A percentile compares a stretch with the other conserved stretches of the same genome.
These are phyloP conservation scores for Pseudogymnoascus sp. DNA, from an alignment of 2,329 filamentous ascomycete genomes.

Conservation along the genomic window DNA sequence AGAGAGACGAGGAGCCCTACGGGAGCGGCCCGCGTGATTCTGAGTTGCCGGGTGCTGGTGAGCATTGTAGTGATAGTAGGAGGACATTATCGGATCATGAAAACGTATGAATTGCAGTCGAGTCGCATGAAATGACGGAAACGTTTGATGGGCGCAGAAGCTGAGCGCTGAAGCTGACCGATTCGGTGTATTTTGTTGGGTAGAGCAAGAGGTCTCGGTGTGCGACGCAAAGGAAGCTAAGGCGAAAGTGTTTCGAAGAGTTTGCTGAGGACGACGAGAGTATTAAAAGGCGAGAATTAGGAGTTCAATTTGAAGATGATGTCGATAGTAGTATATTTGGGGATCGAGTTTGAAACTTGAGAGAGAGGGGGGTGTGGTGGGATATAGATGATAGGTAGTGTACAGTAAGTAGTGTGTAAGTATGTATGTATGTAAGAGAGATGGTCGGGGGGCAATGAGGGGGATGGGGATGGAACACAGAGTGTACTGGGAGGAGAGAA, in stretches of 20 bases:
- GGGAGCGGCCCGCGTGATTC: slow-evolving; percentile 70
- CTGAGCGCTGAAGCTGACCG: background rate
- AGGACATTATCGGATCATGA: slow-evolving; percentile 46
- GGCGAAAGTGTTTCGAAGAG: background rate
- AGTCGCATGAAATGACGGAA: background rate
- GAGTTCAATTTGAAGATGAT: background rate
- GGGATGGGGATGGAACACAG: background rate
- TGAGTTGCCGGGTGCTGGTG: slow-evolving; percentile 48
- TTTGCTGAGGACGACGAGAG: background rate
- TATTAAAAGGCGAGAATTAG: background rate
- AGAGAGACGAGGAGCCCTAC: slow-evolving; percentile 72
- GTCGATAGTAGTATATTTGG: background rate
- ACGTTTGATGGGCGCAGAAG: background rate
- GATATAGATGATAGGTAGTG: slow-evolving; percentile 15
- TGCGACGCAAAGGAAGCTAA: background rate
- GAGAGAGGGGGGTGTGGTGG: slow-evolving; percentile 13
- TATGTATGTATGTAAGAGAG: slow-evolving; percentile 4
- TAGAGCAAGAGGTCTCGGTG: background rate
- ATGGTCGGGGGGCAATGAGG: background rate
- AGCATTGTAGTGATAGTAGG: slow-evolving; percentile 55
- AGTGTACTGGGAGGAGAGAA: background rate
- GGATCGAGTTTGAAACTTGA: slow-evolving; percentile 3
- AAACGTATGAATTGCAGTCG: slow-evolving; percentile 8
- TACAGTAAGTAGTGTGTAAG: slow-evolving; percentile 6
- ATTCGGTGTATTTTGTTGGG: background rate